These are phyloP conservation scores for Castanea mollissima DNA, from an alignment of 306 rosid species.

Conservation along the genomic window DNA sequence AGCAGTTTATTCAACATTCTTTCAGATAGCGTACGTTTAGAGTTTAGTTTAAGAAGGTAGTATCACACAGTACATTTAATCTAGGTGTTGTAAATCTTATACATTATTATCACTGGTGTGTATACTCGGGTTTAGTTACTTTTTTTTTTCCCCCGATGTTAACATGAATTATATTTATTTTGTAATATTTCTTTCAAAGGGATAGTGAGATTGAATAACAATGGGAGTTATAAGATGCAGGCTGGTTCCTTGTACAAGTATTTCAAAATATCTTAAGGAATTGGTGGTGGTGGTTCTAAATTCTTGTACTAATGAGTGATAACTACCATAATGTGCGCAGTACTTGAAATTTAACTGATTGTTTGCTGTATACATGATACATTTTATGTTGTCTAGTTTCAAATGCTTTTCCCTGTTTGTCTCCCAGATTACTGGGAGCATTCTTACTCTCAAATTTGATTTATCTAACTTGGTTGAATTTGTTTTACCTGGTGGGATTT, in stretches of 20 bases:
- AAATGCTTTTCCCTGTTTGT: not conserved
- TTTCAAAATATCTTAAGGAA: not conserved
- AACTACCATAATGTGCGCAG: not conserved
- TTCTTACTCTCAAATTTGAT: not conserved
- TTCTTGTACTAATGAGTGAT: no score
- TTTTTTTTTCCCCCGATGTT: not conserved
- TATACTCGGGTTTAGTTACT: not conserved
- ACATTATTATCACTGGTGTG: no score
- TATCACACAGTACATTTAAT: not conserved
- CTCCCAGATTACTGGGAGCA: not conserved
- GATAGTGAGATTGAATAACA: not conserved
- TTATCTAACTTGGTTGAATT: not conserved
- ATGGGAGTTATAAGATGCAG: not conserved
- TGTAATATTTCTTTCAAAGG: not conserved
- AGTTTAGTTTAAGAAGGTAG: not conserved
- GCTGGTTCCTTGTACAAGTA: not conserved
- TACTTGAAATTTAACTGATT: not conserved
- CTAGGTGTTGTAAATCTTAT: no score
- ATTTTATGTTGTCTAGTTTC: no score
- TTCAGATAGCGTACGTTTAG: not conserved
- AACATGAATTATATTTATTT: not conserved
- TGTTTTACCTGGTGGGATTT: not conserved
- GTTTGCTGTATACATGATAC: no score
- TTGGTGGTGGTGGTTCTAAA: not conserved
- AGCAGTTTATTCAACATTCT: not conserved